Conservation (phyloP, 345 rosid genomes). For the Turnera subulata region DNA sequence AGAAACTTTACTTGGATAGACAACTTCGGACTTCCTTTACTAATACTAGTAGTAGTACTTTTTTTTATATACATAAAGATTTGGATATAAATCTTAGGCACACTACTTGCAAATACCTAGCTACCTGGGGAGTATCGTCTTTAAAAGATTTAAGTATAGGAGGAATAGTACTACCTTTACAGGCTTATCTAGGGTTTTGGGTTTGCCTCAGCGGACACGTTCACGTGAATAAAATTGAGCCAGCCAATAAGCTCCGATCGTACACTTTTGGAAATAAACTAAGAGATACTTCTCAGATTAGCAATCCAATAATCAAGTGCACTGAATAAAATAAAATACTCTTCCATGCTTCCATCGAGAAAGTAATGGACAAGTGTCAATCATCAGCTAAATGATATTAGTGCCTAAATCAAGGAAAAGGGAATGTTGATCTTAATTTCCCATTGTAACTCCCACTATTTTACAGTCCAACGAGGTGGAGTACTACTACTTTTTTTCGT, state of each 20-base stretch:
- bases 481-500: neutral
- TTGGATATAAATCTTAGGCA: neutral
- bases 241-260: conserved; percentile 18
- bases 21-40: no score
- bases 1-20: no score
- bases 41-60: no score
- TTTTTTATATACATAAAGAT: no score
- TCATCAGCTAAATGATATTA: conserved; percentile 29
- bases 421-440: conserved; percentile 3
- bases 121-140: neutral
- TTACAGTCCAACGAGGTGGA: neutral
- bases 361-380: conserved; percentile 38
- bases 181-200: conserved; percentile 11
- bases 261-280: neutral
- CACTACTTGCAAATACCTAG: neutral
- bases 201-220: conserved; percentile 10
- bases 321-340: conserved; percentile 5
- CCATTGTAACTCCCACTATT: neutral
- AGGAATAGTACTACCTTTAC: no score
- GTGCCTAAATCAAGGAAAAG: conserved; percentile 8
- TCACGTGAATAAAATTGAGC: conserved; percentile 29
- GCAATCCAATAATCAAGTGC: neutral
- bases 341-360: neutral
- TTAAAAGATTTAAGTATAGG: no score
- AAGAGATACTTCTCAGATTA: neutral